Evolutionary conservation across 331 rosid species (phyloP).

Genomic region (Malus hybrid): DNA sequence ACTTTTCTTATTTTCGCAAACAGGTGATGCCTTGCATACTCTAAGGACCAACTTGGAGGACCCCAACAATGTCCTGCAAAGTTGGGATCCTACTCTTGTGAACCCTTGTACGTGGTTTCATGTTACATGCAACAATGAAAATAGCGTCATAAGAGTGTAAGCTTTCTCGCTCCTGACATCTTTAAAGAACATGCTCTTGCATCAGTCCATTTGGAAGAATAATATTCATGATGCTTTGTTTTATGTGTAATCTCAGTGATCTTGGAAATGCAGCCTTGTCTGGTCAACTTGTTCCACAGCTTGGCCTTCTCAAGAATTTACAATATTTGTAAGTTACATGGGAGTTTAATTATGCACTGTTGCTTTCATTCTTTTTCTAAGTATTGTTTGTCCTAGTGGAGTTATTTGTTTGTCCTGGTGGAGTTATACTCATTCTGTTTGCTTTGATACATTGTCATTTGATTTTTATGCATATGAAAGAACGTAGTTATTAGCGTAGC

Average conservation of each 20-base stretch:
- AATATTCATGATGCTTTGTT: constrained; percentile 16
- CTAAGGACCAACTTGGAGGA: constrained; percentile 77
- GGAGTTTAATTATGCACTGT: not conserved
- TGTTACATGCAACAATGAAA: constrained; percentile 96
- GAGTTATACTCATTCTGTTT: not conserved
- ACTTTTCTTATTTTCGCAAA: constrained; percentile 6
- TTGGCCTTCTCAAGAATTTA: constrained; percentile 93
- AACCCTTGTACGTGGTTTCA: constrained; percentile 99
- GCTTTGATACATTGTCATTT: not conserved
- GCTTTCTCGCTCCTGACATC: constrained; percentile 23
- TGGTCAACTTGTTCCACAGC: constrained; percentile 92
- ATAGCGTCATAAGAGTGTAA: constrained; percentile 96
- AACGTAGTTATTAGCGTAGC: not conserved
- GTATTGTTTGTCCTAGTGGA: not conserved
- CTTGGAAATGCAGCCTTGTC: constrained; percentile 96
- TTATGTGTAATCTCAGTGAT: constrained; percentile 50
- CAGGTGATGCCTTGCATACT: constrained; percentile 96
- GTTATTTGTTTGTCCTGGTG: no score
- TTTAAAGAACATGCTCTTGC: not conserved
- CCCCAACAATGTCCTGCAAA: constrained; percentile 90
- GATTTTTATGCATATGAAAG: not conserved
- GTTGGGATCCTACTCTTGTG: constrained; percentile 99
- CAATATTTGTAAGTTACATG: constrained; percentile 75
- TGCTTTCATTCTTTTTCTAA: not conserved
- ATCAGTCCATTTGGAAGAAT: constrained; percentile 3